phyloP scores from a whole-genome alignment of 2,329 filamentous ascomycete genomes.

The Aspergillus sp. region DNA sequence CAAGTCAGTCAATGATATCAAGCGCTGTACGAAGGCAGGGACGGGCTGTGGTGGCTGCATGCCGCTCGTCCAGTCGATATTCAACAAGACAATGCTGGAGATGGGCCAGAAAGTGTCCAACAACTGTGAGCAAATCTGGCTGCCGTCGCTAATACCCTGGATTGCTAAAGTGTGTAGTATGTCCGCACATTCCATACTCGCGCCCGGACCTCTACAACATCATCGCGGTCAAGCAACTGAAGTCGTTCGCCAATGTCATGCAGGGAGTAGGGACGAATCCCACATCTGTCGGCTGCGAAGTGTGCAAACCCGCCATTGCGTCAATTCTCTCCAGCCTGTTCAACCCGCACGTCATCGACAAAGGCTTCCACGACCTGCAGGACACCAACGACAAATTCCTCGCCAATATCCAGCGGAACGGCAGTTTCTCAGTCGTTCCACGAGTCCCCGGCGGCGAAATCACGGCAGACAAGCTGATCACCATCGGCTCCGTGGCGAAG shows the following conservation, averaged over 20 bases:
- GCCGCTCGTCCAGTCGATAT: slow-evolving; percentile 79
- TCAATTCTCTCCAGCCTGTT: slow-evolving; percentile 74
- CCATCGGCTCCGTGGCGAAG: slow-evolving; percentile 74
- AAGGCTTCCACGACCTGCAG: slow-evolving; percentile 62
- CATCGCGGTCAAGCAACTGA: slow-evolving; percentile 68
- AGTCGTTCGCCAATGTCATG: slow-evolving; percentile 68
- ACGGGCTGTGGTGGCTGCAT: slow-evolving; percentile 86
- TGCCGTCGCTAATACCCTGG: neutral
- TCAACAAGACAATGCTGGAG: slow-evolving; percentile 76
- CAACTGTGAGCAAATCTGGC: slow-evolving; percentile 39
- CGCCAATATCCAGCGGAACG: slow-evolving; percentile 84
- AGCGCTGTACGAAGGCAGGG: slow-evolving; percentile 83
- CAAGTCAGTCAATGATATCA: slow-evolving; percentile 72
- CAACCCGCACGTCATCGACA: slow-evolving; percentile 73
- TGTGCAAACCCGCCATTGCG: slow-evolving; percentile 73
- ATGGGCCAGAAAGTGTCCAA: slow-evolving; percentile 86
- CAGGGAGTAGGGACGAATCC: slow-evolving; percentile 61
- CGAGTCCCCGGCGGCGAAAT: slow-evolving; percentile 79
- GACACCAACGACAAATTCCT: slow-evolving; percentile 86
- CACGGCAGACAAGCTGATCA: slow-evolving; percentile 73
- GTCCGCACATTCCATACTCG: slow-evolving; percentile 73
- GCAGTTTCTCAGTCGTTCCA: slow-evolving; percentile 81
- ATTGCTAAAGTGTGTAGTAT: slow-evolving; percentile 41
- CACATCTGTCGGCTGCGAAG: slow-evolving; percentile 69
- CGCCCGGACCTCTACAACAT: slow-evolving; percentile 87